Percentiles rank a stretch among this genome's conserved stretches.
Evolutionary conservation across 345 rosid species (phyloP).

Genomic region (Microthlaspi erraticum): DNA sequence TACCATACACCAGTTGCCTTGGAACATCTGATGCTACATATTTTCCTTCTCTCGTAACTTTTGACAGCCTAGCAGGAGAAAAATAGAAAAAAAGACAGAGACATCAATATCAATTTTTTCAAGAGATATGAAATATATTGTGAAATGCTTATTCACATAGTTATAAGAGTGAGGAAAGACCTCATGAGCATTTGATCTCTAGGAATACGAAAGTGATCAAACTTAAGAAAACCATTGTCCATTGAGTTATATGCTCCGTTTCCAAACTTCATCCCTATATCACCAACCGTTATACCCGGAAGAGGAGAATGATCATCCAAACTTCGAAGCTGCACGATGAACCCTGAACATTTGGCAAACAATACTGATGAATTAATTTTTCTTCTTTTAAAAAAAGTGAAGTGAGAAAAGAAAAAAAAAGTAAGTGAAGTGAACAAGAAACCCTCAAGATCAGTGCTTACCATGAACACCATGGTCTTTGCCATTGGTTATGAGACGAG

Average conservation of each 20-base stretch:
- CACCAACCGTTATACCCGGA: slow-evolving; percentile 82
- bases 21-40: slow-evolving; percentile 74
- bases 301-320: slow-evolving; percentile 93
- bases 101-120: neutral
- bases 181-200: slow-evolving; percentile 91
- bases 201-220: slow-evolving; percentile 83
- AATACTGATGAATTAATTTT: neutral
- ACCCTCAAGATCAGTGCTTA: slow-evolving; percentile 33
- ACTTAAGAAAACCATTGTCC: slow-evolving; percentile 92
- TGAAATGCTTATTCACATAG: slow-evolving; percentile 1
- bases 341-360: slow-evolving; percentile 56
- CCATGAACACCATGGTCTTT: slow-evolving; percentile 87
- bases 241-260: slow-evolving; percentile 81
- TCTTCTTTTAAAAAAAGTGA: no score
- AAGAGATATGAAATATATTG: slow-evolving; percentile 23
- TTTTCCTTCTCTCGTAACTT: slow-evolving; percentile 90
- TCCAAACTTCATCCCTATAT: slow-evolving; percentile 89
- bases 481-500: slow-evolving; percentile 75
- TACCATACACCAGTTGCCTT: slow-evolving; percentile 81
- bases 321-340: slow-evolving; percentile 83
- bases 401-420: no score
- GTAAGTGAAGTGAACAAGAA: neutral
- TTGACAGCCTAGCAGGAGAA: slow-evolving; percentile 60
- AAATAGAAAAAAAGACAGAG: slow-evolving; percentile 27
- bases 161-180: slow-evolving; percentile 48